Evolutionary conservation across 148 eudicot species (phyloP).

Genomic region (Fagopyrum homotropicum): DNA sequence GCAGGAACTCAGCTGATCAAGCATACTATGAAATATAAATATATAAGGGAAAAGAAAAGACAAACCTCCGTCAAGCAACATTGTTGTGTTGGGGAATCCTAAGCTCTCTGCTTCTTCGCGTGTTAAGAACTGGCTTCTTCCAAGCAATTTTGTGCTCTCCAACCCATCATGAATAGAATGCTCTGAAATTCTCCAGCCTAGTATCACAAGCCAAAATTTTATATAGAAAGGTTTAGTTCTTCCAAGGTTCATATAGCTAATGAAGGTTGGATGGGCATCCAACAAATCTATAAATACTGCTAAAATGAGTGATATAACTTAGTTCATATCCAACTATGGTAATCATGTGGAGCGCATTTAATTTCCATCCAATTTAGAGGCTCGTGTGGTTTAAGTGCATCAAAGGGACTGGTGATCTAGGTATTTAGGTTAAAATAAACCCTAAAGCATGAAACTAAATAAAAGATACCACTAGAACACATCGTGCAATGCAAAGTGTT

Average conservation of each 20-base stretch:
- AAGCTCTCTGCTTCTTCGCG: slow-evolving; percentile 45
- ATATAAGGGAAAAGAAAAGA: neutral
- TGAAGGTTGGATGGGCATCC: neutral
- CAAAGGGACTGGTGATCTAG: neutral
- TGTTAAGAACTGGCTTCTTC: slow-evolving; percentile 84
- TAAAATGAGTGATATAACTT: neutral
- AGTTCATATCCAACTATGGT: neutral
- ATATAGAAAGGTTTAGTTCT: neutral
- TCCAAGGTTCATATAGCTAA: neutral
- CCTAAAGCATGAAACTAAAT: neutral
- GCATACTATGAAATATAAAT: neutral
- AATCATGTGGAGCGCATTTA: neutral
- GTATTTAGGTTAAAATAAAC: neutral
- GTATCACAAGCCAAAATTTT: neutral
- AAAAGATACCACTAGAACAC: neutral
- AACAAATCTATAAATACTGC: neutral
- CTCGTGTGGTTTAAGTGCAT: neutral
- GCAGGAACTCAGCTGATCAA: neutral
- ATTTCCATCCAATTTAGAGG: neutral
- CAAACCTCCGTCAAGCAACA: slow-evolving; percentile 93
- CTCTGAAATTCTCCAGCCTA: slow-evolving; percentile 76
- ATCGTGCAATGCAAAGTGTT: neutral
- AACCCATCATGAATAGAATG: slow-evolving; percentile 63
- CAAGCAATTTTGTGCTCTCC: slow-evolving; percentile 60
- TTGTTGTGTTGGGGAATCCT: slow-evolving; percentile 55